phyloP scores from a whole-genome alignment of 2,329 filamentous ascomycete species.

The Aspergillus carbonarius region DNA sequence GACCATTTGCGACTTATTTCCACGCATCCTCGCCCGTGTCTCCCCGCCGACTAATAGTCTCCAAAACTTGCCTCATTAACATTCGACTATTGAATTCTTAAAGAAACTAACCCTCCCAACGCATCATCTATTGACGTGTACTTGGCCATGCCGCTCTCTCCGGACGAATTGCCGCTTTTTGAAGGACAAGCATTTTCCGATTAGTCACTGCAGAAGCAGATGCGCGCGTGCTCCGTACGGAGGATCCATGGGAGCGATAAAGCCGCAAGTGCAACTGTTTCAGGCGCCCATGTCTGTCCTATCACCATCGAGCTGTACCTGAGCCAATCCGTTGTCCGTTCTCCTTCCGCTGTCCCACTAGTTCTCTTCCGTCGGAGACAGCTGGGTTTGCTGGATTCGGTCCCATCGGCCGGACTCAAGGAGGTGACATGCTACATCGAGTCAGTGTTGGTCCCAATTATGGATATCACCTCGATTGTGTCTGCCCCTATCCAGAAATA shows the following conservation, averaged over 20 bases:
- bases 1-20: not conserved
- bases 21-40: slow-evolving; percentile 1
- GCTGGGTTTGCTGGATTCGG: not conserved
- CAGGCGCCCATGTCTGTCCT: not conserved
- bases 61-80: not conserved
- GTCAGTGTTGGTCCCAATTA: not conserved
- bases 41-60: not conserved
- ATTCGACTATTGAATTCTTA: slow-evolving; percentile 2
- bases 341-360: not conserved
- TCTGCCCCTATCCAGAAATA: not conserved
- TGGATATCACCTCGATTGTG: not conserved
- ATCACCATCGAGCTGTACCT: slow-evolving; percentile 1
- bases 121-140: slow-evolving; percentile 7
- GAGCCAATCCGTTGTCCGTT: not conserved
- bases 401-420: not conserved
- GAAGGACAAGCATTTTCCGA: not conserved
- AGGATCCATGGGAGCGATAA: not conserved
- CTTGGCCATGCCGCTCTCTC: not conserved
- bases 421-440: not conserved
- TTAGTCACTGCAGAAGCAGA: not conserved
- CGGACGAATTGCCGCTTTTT: not conserved
- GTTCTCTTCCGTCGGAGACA: not conserved
- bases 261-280: slow-evolving; percentile 2
- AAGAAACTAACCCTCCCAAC: not conserved
- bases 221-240: not conserved